Evolutionary conservation across 225 moss, liverwort and hornwort genomes (phyloP).

Genomic region (Physcomitrium patens): DNA sequence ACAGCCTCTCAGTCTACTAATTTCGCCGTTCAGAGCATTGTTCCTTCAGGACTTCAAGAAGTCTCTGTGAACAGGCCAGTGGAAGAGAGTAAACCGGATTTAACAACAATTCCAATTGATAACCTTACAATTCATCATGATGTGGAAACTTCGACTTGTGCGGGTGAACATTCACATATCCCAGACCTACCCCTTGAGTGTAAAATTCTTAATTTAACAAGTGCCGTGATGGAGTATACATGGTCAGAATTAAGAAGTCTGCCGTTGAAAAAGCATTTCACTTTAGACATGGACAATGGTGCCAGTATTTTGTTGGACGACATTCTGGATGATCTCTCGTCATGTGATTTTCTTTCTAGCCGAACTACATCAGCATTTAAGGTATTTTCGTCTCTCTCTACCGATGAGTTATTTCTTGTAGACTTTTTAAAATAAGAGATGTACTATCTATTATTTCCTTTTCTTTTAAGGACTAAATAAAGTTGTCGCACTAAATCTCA

Average conservation of each 20-base stretch:
- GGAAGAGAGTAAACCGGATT: constrained; percentile 19
- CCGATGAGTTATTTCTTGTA: constrained; percentile 1
- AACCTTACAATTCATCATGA: constrained; percentile 26
- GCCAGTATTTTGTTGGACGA: constrained; percentile 31
- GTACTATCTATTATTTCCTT: background rate
- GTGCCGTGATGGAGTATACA: constrained; percentile 32
- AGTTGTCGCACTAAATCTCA: background rate
- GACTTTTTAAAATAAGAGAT: background rate
- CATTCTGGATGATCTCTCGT: constrained; percentile 46
- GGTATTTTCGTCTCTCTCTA: constrained; percentile 32
- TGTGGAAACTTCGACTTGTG: constrained; percentile 20
- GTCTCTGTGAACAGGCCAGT: constrained; percentile 7
- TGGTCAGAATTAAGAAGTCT: constrained; percentile 37
- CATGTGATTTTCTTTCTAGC: constrained; percentile 52
- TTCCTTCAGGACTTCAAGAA: background rate
- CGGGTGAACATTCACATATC: constrained; percentile 16
- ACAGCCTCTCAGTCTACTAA: constrained; percentile 17
- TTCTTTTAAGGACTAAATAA: background rate
- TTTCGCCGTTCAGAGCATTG: constrained; percentile 7
- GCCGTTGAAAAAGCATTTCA: constrained; percentile 10
- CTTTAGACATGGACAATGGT: constrained; percentile 15
- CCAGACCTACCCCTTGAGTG: constrained; percentile 24
- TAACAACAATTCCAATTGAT: constrained; percentile 21
- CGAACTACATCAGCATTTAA: constrained; percentile 38
- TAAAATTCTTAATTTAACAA: constrained; percentile 26